Evolutionary conservation across 2,329 filamentous ascomycete genomes (phyloP), one percentile per base, ranked within the genome.

Genomic region (Alternaria arborescens): DNA sequence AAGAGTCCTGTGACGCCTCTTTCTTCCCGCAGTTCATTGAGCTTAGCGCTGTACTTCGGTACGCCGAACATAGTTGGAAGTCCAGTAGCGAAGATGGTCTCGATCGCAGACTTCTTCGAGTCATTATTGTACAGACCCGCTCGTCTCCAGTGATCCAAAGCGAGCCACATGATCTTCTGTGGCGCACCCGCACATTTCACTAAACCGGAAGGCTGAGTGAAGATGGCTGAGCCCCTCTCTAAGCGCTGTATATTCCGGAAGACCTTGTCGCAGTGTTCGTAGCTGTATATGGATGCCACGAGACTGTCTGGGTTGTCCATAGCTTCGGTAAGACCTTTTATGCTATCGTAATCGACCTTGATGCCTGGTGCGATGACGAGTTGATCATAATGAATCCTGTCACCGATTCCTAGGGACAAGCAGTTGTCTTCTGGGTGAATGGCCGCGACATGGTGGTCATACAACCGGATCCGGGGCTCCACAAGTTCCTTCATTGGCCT

Each of bases 341-440:
- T 66, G 47, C 69, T 72, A 12, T 42, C 55, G 10, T 60, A 64
- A 34, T 78, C 71, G 34, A 77, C 62, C 11, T 64, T 67, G 61
- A 78, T 71, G 32, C 76, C 76, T 0, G 88, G 88, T 0, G 78
- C 87, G 0, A 91, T 87, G 36, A 91, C 81, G 1, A 91, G 82
- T 4, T 90, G 87, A 60, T 90, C 86, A 66, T 91, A 90, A 70
- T 73, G 80, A 48, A 90, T 64, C 67, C 79, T 83, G 67, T 85
- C 82, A 58, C 87, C 87, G 61, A 84, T 85, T 57, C 70, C 77
- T 2, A 90, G 81, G 0, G 82, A 86, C 55, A 90, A 73, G 1
- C 73, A 71, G 74, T 89, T 90, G n/a, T 87, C 77, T 32, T 86
- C 82, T 0, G 88, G 88, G 0, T 79, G 61, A 55, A 91, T 86